phyloP scores from a whole-genome alignment of 306 rosid genomes.

The Arachis stenosperma region DNA sequence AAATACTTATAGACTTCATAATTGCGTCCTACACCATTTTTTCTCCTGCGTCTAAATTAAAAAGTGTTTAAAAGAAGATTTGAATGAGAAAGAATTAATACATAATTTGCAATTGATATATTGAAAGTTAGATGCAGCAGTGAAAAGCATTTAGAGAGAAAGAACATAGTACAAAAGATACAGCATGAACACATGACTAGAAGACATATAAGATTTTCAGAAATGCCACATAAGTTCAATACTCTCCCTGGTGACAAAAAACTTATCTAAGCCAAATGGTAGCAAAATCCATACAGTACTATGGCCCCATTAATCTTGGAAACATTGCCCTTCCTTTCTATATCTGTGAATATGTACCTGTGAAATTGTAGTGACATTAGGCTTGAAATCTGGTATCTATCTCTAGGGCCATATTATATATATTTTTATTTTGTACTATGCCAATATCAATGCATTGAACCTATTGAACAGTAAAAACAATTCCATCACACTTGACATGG shows the following conservation, averaged over 20 bases:
- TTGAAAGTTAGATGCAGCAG: too few species aligned
- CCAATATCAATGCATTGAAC: too few species aligned
- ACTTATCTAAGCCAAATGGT: constrained; percentile 42
- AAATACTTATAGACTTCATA: too few species aligned
- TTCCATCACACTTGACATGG: background rate
- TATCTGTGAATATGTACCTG: constrained; percentile 3
- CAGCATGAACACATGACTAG: constrained; percentile 30
- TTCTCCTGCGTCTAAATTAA: too few species aligned
- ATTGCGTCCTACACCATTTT: too few species aligned
- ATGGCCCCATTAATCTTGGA: constrained; percentile 17
- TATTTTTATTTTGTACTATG: too few species aligned
- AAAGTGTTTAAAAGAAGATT: too few species aligned
- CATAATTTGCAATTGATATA: too few species aligned
- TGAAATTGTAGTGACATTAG: constrained; percentile 29
- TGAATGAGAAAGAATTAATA: too few species aligned
- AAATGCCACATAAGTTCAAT: constrained; percentile 35
- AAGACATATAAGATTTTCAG: constrained; percentile 39
- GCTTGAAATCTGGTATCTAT: constrained; percentile 24
- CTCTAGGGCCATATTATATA: too few species aligned
- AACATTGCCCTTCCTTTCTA: constrained; percentile 1
- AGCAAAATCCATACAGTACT: constrained; percentile 47
- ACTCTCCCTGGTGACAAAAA: constrained; percentile 41
- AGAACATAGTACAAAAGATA: constrained; percentile 42
- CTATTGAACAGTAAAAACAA: constrained; percentile 25
- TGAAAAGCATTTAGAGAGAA: background rate